phyloP scores from a whole-genome alignment of 139 green algal genomes.

The Haematococcus sp. region DNA sequence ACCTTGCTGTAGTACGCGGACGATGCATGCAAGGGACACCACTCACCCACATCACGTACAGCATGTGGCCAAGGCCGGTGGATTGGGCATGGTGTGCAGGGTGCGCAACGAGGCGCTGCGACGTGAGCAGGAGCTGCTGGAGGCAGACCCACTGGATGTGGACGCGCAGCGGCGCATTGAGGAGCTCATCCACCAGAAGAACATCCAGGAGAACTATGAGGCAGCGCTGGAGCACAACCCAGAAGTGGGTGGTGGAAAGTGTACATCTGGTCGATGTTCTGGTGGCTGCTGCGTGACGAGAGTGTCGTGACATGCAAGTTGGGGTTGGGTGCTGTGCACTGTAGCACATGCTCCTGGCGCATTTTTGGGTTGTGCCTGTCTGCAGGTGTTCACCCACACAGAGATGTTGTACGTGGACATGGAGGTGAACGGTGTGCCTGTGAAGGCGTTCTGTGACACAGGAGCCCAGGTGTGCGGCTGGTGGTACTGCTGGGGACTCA shows the following conservation, averaged over 20 bases:
- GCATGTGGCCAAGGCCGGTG: neutral
- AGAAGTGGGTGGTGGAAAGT: conserved; percentile 68
- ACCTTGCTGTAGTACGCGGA: neutral
- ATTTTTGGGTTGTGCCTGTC: no score
- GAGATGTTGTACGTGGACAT: conserved; percentile 87
- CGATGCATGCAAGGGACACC: neutral
- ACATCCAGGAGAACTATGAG: conserved; percentile 89
- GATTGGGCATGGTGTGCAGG: conserved; percentile 1
- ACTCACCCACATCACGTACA: no score
- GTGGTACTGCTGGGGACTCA: no score
- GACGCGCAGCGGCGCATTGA: conserved; percentile 88
- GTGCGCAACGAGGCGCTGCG: conserved; percentile 5
- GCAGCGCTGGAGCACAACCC: conserved; percentile 88
- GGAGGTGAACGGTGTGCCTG: conserved; percentile 70
- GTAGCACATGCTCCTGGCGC: no score
- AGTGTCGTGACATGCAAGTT: no score
- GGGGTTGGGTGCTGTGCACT: no score
- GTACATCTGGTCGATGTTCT: no score
- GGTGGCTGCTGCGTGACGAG: no score
- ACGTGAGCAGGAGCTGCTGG: conserved; percentile 48
- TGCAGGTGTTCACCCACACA: conserved; percentile 62
- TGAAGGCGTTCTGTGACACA: conserved; percentile 83
- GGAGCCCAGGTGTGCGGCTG: conserved; percentile 60
- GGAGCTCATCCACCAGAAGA: conserved; percentile 82
- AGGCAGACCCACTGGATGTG: conserved; percentile 84